phyloP scores from a whole-genome alignment of 305 asterid species.

The Solanum aculeatissimum region DNA sequence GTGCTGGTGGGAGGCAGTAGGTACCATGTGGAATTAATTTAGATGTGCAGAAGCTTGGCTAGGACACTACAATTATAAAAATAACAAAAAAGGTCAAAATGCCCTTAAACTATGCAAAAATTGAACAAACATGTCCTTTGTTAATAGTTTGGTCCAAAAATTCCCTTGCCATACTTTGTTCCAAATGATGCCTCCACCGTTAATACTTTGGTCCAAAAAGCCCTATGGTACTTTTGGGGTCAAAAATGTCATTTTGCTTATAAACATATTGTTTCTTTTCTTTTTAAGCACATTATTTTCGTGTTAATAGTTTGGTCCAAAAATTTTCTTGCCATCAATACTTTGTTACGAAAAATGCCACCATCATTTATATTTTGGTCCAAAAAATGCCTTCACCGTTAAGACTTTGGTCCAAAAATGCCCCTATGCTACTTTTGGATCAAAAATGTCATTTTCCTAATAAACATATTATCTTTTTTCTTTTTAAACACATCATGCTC shows the following conservation, averaged over 20 bases:
- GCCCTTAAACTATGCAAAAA: not conserved
- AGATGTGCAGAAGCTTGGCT: not conserved
- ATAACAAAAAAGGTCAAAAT: not conserved
- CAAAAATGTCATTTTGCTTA: not conserved
- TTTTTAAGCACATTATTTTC: not conserved
- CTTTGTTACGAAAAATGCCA: too few species aligned
- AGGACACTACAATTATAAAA: not conserved
- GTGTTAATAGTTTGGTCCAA: too few species aligned
- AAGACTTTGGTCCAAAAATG: not conserved
- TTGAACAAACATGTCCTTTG: not conserved
- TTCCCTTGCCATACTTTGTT: too few species aligned
- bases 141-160: not conserved
- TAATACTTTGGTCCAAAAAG: not conserved
- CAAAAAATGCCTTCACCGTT: not conserved
- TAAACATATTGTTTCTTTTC: not conserved
- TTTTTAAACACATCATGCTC: not conserved
- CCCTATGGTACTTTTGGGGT: not conserved
- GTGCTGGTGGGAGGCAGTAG: not conserved
- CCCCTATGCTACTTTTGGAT: not conserved
- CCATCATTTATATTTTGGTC: not conserved
- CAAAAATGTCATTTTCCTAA: not conserved
- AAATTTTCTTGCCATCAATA: too few species aligned
- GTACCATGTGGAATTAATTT: not conserved
- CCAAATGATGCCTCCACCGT: too few species aligned
- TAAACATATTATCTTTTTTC: not conserved